Base-by-base conservation (phyloP, 768 basidiomycete genomes). In the Favolaschia claudopus region DNA sequence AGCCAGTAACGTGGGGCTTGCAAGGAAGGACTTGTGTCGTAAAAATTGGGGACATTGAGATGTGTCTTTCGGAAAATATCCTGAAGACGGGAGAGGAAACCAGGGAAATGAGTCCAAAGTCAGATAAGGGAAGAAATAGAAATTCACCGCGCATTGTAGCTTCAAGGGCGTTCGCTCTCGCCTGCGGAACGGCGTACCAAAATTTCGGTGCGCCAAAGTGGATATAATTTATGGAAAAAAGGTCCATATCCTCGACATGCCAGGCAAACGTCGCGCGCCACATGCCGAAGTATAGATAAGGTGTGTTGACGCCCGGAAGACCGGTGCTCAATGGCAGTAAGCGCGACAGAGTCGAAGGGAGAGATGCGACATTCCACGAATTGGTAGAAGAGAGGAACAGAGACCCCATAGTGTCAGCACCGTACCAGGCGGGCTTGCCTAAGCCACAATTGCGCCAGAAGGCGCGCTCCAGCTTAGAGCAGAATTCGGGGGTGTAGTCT, bases 171-270 rank as follows among this genome's bases (percentile, higher is more conserved):
- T 77, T 75, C 0, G 95, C 88, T 56, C 93, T 85, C 17, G 82
- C 89, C 73, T 97, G 96, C 4, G 97, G 97, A 17, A 99, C 82
- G 2, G 95, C 90, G 73, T 99, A 99, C 97, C 97, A 99, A 69
- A 92, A 91, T 66, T 93, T 99, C 2, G 96, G 95, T 0, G 96
- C 95, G 0, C 97, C 97, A 66, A 98, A 99, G 73, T 99, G 97
- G 53, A 99, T 93, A 72, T 95, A 99, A 71, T 99, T 99, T 77
- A 99, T 99, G 55, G 94, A 96, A 76, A 96, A 98, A 1, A 99
- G 82, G 70, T 99, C 97, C 93, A 98, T 97, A 74, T 99, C 97
- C 74, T 99, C 97, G 44, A 99, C 97, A 67, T 99, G 97, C 96
- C 97, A 99, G 0, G 95, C 93, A 74, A 99, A 99, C 0, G 95